phyloP scores from a whole-genome alignment of 2,329 filamentous ascomycete genomes.

The Arthrocladium fulminans region DNA sequence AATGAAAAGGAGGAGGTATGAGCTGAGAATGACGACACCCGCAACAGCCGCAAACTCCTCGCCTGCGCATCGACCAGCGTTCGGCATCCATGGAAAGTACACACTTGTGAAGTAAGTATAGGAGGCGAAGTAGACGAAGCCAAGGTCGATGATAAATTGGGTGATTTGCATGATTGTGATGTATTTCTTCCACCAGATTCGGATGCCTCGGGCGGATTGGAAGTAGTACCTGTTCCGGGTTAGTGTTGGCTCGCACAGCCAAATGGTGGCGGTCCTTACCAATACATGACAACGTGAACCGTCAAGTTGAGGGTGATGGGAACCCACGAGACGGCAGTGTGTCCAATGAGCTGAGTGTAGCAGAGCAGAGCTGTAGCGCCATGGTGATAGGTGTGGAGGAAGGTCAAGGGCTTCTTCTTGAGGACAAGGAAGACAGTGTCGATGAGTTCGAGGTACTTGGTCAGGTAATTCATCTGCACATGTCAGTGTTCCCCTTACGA shows the following conservation, averaged over 20 bases:
- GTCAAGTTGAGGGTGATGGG: slow-evolving; percentile 84
- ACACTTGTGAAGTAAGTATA: slow-evolving; percentile 95
- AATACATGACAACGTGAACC: slow-evolving; percentile 99
- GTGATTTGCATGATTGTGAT: slow-evolving; percentile 95
- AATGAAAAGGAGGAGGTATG: slow-evolving; percentile 96
- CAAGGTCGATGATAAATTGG: slow-evolving; percentile 94
- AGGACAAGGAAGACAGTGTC: slow-evolving; percentile 96
- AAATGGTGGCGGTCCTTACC: slow-evolving; percentile 49
- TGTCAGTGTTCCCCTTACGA: neutral
- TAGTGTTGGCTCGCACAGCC: neutral
- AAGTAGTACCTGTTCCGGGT: slow-evolving; percentile 99
- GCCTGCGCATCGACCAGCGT: slow-evolving; percentile 75
- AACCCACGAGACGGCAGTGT: slow-evolving; percentile 91
- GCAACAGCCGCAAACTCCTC: slow-evolving; percentile 95
- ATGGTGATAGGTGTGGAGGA: slow-evolving; percentile 98
- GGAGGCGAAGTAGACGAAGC: slow-evolving; percentile 98
- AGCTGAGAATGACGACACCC: slow-evolving; percentile 84
- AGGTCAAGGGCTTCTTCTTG: slow-evolving; percentile 99
- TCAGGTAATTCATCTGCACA: slow-evolving; percentile 84
- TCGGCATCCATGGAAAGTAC: slow-evolving; percentile 81
- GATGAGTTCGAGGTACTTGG: slow-evolving; percentile 91
- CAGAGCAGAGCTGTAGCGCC: slow-evolving; percentile 92
- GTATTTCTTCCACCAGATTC: slow-evolving; percentile 99
- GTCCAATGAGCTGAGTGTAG: slow-evolving; percentile 92
- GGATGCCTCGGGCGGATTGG: slow-evolving; percentile 89